phyloP scores from a whole-genome alignment of 306 rosid species.

The Bauhinia variegata region DNA sequence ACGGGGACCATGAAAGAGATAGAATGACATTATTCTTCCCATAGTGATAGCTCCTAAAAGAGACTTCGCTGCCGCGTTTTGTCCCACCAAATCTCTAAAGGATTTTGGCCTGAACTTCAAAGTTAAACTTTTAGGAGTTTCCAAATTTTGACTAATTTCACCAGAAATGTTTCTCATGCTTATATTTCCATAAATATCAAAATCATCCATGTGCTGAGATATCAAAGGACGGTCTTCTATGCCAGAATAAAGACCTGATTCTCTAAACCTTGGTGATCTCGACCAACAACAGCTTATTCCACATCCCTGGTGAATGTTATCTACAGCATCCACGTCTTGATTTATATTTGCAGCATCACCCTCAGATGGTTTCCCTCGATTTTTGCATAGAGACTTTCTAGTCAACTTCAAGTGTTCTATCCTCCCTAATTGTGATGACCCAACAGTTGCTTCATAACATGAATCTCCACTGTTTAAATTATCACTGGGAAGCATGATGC shows the following conservation, averaged over 20 bases:
- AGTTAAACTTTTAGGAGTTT: constrained; percentile 65
- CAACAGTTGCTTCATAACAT: constrained; percentile 18
- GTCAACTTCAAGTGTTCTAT: constrained; percentile 32
- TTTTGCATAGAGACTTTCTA: constrained; percentile 32
- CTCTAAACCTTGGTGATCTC: constrained; percentile 71
- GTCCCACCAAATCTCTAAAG: constrained; percentile 83
- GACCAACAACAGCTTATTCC: constrained; percentile 74
- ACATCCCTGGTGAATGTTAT: constrained; percentile 53
- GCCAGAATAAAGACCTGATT: constrained; percentile 41
- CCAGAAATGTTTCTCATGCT: constrained; percentile 43
- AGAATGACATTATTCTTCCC: constrained; percentile 72
- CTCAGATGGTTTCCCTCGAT: constrained; percentile 41
- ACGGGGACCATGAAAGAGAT: constrained; percentile 81
- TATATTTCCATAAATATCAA: constrained; percentile 32
- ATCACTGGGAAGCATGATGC: constrained; percentile 38
- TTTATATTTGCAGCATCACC: constrained; percentile 42
- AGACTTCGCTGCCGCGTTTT: constrained; percentile 73
- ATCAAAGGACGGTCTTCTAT: constrained; percentile 62
- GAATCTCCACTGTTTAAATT: constrained; percentile 52
- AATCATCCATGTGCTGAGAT: constrained; percentile 44
- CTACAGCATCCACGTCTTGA: constrained; percentile 50
- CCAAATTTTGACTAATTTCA: constrained; percentile 49
- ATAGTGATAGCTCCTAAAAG: constrained; percentile 69
- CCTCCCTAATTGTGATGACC: constrained; percentile 47
- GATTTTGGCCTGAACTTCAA: constrained; percentile 77